Conservation (phyloP, 257 asterid genomes). For the Gentiana dahurica region DNA sequence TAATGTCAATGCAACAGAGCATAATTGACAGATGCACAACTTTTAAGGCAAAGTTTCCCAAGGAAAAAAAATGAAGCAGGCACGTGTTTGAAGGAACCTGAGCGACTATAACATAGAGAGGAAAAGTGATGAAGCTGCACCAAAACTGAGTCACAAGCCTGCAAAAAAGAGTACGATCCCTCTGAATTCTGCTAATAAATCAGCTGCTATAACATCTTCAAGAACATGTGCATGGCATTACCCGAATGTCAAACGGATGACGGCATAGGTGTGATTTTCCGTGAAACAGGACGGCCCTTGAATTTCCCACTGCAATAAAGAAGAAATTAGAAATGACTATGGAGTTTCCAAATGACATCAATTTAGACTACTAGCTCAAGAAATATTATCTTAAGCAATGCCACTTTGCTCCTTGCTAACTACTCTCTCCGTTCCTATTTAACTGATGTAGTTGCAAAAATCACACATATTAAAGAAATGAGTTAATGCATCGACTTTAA, state of each 20-base stretch:
- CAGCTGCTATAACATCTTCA: background rate
- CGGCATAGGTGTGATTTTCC: constrained; percentile 34
- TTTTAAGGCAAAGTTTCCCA: too few species aligned
- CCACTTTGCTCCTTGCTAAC: too few species aligned
- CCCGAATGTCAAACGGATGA: constrained; percentile 76
- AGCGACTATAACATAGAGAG: constrained; percentile 75
- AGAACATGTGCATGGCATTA: constrained; percentile 14
- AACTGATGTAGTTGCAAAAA: background rate
- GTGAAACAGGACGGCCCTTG: constrained; percentile 51
- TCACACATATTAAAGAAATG: background rate
- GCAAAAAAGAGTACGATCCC: constrained; percentile 7
- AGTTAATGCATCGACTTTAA: too few species aligned
- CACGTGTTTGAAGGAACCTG: constrained; percentile 39
- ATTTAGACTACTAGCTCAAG: background rate
- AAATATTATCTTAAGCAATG: too few species aligned
- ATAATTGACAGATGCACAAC: too few species aligned
- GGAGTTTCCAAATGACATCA: background rate
- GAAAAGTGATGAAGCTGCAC: constrained; percentile 98
- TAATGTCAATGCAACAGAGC: too few species aligned
- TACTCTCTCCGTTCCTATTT: background rate
- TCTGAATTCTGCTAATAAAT: background rate
- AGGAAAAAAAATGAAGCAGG: too few species aligned
- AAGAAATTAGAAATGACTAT: constrained; percentile 2
- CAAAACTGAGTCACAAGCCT: constrained; percentile 80
- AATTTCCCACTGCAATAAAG: constrained; percentile 60